Conservation (phyloP, 2,329 filamentous ascomycete genomes). For the Phaeophleospora eucalypticola region DNA sequence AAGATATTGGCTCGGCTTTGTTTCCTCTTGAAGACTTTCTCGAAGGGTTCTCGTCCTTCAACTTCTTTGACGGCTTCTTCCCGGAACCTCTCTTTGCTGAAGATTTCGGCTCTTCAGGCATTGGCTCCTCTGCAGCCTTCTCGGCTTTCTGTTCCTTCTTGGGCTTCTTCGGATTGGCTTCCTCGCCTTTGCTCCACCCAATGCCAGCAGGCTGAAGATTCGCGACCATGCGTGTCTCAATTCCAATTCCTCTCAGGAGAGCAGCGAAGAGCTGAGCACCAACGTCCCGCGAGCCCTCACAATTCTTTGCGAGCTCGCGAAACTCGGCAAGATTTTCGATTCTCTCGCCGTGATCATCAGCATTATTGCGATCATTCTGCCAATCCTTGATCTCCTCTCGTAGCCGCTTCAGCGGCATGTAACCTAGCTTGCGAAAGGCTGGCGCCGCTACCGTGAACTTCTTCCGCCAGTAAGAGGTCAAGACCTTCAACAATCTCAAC, state of each 20-base stretch:
- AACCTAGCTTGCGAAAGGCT: conserved; percentile 82
- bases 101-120: conserved; percentile 5
- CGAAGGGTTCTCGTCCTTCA: conserved; percentile 18
- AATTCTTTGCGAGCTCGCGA: conserved; percentile 61
- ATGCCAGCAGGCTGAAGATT: conserved; percentile 85
- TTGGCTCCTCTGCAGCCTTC: conserved; percentile 4
- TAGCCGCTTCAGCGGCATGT: conserved; percentile 71
- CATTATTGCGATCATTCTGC: conserved; percentile 58
- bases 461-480: conserved; percentile 86
- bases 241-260: conserved; percentile 70
- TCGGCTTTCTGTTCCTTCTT: conserved; percentile 26
- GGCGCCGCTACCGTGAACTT: conserved; percentile 73
- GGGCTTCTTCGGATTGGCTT: conserved; percentile 55
- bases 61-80: conserved; percentile 13
- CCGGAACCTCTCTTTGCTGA: conserved; percentile 17
- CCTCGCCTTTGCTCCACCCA: conserved; percentile 84
- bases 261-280: conserved; percentile 88
- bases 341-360: conserved; percentile 69
- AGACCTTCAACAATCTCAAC: conserved; percentile 66
- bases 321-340: conserved; percentile 66
- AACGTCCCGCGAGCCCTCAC: conserved; percentile 78
- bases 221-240: conserved; percentile 78
- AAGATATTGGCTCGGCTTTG: conserved; percentile 39
- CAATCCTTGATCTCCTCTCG: conserved; percentile 71
- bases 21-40: conserved; percentile 27